A percentile compares a stretch with the other conserved stretches of the same genome.
phyloP scores from a whole-genome alignment of 768 basidiomycete genomes.

The Dacryopinax spathularia region DNA sequence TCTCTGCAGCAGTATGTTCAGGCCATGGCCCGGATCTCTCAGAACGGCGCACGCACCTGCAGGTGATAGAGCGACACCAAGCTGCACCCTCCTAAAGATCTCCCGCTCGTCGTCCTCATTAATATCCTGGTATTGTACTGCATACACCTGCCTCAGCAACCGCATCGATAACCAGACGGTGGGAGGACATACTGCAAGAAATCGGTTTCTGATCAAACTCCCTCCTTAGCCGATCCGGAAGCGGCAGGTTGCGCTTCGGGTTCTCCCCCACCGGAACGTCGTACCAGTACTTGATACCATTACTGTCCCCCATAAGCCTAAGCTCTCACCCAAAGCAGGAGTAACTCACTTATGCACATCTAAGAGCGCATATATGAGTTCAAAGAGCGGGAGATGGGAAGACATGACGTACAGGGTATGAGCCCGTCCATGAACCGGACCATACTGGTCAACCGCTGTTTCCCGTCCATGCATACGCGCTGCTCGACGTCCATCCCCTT shows the following conservation, averaged over 20 bases:
- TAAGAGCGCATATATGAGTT: background rate
- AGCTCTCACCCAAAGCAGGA: no score
- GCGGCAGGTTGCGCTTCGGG: constrained; percentile 6
- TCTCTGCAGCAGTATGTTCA: constrained; percentile 36
- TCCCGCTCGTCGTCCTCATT: constrained; percentile 50
- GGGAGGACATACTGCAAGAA: background rate
- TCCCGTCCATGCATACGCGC: constrained; percentile 19
- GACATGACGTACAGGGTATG: constrained; percentile 6
- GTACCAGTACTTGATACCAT: constrained; percentile 12
- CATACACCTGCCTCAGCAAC: background rate
- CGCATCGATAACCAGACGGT: background rate
- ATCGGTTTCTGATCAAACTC: constrained; percentile 16
- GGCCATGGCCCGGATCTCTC: background rate
- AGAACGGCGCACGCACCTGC: constrained; percentile 36
- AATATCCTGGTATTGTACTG: constrained; percentile 56
- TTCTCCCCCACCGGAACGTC: constrained; percentile 5
- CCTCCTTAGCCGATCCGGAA: constrained; percentile 13
- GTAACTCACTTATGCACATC: background rate
- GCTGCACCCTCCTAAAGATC: constrained; percentile 52
- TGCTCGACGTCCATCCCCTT: constrained; percentile 5
- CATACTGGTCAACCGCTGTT: constrained; percentile 19
- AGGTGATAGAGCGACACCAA: constrained; percentile 59
- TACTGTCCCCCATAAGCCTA: background rate
- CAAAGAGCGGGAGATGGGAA: background rate
- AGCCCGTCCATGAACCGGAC: background rate